Base-by-base conservation (phyloP, 306 rosid genomes). In the Canavalia gladiata region DNA sequence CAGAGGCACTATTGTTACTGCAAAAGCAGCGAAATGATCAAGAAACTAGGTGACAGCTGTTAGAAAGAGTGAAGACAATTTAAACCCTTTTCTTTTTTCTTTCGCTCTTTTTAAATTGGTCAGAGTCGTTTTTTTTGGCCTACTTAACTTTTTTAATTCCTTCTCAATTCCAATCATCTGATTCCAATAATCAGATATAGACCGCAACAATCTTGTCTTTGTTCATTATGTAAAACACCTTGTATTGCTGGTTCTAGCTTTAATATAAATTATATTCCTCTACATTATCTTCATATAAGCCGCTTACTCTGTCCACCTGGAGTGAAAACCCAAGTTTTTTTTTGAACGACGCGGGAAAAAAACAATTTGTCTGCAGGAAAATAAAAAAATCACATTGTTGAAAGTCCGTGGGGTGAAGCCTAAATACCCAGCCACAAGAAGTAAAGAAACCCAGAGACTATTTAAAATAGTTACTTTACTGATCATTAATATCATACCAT, bases 1-100 rank as follows among this genome's bases (percentile, higher is more conserved):
- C 5, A 85, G 87, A 87, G 68, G 30, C 43, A 75, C 37, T 52
- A 73, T 82, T 68, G 58, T 87, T n/a, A 33, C 70, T 45, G 68
- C 58, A 77, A 90, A 90, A 87, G 12, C 87, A 64, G 52, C 49
- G 4, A 77, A 81, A 7, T 85, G 84, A 90, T 51, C 1, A 6
- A 54, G 28, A 13, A 56, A 63, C 34, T 57, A 73, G 76, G 77
- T 66, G 25, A 18, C 25, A 18, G 25, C 25, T 18, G 52, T 72
- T 57, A 69, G 83, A 13, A 65, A 64, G 58, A 75, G 51, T 59
- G 81, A 71, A 78, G 83, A 62, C 74, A 74, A 10, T 41, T 18
- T 54, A 34, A 54, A 42, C 63, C 75, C 30, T 7, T 10, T 39
- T 68, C 76, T 8, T 13, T 18, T 8, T 41, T 58, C 3, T 2